phyloP scores from a whole-genome alignment of 352 stramenopile genomes.

The Phytophthora ramorum region DNA sequence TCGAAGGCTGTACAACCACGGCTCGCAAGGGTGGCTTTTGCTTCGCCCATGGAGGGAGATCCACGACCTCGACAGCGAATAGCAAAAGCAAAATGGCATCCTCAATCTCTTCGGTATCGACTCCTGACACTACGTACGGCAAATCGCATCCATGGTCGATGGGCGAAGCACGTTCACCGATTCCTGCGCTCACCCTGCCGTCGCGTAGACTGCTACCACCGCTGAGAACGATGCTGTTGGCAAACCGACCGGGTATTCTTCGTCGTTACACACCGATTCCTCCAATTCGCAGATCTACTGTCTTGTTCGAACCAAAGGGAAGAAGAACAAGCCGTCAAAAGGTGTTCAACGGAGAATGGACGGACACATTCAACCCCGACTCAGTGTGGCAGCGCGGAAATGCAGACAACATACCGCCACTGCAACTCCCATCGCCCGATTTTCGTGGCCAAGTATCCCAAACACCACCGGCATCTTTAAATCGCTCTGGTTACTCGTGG shows the following conservation, averaged over 20 bases:
- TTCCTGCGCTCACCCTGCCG: constrained; percentile 35
- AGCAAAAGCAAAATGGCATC: constrained; percentile 27
- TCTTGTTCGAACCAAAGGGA: constrained; percentile 12
- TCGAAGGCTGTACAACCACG: constrained; percentile 77
- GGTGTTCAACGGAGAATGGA: constrained; percentile 14
- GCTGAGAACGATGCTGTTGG: constrained; percentile 40
- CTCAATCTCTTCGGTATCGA: constrained; percentile 10
- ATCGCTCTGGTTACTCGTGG: constrained; percentile 75
- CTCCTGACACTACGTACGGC: constrained; percentile 11
- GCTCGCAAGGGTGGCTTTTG: constrained; percentile 83
- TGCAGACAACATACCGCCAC: constrained; percentile 2
- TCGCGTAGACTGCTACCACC: constrained; percentile 38
- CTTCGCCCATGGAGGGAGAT: constrained; percentile 80
- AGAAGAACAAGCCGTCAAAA: constrained; percentile 9
- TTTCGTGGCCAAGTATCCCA: constrained; percentile 4
- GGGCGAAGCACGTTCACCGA: constrained; percentile 24
- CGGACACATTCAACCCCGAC: background rate
- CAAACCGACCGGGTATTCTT: constrained; percentile 32
- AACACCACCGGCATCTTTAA: constrained; percentile 17
- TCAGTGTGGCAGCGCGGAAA: background rate
- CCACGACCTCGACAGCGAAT: constrained; percentile 13
- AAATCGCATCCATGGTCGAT: constrained; percentile 22
- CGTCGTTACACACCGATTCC: constrained; percentile 29
- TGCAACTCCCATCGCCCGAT: background rate
- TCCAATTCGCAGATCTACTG: constrained; percentile 33